These are phyloP conservation scores for Fusarium odoratissimum DNA, from an alignment of 2,329 filamentous ascomycete genomes.

Conservation along the genomic window DNA sequence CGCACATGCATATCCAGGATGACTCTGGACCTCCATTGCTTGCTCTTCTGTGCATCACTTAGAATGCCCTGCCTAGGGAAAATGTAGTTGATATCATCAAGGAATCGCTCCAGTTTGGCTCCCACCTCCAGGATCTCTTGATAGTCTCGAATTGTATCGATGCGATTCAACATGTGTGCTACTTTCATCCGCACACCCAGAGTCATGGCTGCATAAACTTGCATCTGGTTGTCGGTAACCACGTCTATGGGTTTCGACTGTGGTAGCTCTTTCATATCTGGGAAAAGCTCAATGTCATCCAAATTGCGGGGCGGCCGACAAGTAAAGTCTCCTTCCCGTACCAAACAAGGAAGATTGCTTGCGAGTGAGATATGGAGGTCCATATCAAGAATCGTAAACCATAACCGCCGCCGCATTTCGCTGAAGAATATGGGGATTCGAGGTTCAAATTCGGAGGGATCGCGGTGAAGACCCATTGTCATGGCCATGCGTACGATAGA, in stretches of 20 bases:
- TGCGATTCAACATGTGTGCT: conserved; percentile 61
- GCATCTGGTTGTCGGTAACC: conserved; percentile 64
- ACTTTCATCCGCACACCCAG: conserved; percentile 62
- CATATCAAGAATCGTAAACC: conserved; percentile 68
- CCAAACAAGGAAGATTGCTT: conserved; percentile 62
- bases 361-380: conserved; percentile 66
- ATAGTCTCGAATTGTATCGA: conserved; percentile 65
- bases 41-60: conserved; percentile 58
- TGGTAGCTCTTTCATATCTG: conserved; percentile 62
- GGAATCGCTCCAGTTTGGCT: conserved; percentile 62
- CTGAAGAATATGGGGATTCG: conserved; percentile 62
- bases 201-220: conserved; percentile 65
- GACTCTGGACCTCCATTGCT: conserved; percentile 63
- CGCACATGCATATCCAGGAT: conserved; percentile 67
- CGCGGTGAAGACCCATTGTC: conserved; percentile 69
- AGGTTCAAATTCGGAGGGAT: conserved; percentile 64
- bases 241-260: conserved; percentile 63
- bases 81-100: conserved; percentile 66
- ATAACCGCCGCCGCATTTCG: conserved; percentile 66
- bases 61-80: conserved; percentile 59
- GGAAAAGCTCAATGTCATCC: conserved; percentile 62
- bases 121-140: conserved; percentile 65
- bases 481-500: conserved; percentile 67
- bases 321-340: conserved; percentile 65
- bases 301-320: conserved; percentile 65